Evolutionary conservation across 345 rosid genomes (phyloP).

Genomic region (Brassica rapa): DNA sequence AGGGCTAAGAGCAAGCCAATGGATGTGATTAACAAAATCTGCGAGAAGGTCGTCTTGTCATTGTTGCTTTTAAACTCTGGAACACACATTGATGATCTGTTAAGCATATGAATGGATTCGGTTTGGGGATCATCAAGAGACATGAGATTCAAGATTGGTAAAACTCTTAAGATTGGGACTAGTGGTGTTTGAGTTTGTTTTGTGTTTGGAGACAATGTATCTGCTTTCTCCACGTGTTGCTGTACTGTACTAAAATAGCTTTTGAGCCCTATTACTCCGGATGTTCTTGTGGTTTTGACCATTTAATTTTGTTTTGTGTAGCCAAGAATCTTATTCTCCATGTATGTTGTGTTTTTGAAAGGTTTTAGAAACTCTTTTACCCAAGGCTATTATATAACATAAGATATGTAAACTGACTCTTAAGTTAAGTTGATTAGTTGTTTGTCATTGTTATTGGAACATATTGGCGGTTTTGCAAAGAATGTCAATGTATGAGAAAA

Average conservation of each 20-base stretch:
- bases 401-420: not conserved
- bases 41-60: constrained; percentile 43
- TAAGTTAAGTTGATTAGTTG: not conserved
- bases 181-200: constrained; percentile 28
- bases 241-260: constrained; percentile 29
- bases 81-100: constrained; percentile 43
- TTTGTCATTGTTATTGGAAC: not conserved
- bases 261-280: constrained; percentile 29
- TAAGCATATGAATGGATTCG: not conserved
- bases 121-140: constrained; percentile 20
- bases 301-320: constrained; percentile 15
- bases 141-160: constrained; percentile 22
- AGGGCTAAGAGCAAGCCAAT: constrained; percentile 67
- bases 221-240: constrained; percentile 39
- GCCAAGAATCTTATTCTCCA: constrained; percentile 2
- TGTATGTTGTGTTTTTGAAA: constrained; percentile 5
- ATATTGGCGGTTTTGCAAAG: not conserved
- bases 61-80: constrained; percentile 27
- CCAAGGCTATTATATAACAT: not conserved
- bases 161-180: constrained; percentile 21
- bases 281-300: constrained; percentile 29
- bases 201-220: constrained; percentile 37
- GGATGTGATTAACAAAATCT: constrained; percentile 62
- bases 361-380: not conserved
- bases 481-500: not conserved